phyloP scores from a whole-genome alignment of 2,329 filamentous ascomycete species.

The Xylariomycetidae sp. region DNA sequence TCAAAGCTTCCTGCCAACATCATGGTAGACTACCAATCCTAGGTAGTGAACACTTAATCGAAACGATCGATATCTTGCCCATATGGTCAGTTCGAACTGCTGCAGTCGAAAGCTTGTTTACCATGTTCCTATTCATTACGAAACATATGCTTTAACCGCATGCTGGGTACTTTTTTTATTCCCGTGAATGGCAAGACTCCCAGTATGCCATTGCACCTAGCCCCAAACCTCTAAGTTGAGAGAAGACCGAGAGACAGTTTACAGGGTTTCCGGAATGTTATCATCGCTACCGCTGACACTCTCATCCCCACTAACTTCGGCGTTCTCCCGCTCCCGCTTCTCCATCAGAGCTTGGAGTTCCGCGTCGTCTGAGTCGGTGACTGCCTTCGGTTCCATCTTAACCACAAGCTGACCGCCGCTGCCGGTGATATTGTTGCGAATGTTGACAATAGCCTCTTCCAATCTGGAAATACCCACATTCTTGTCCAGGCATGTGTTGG shows the following conservation, averaged over 20 bases:
- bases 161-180: slow-evolving; percentile 10
- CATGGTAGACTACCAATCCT: too few species aligned
- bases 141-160: slow-evolving; percentile 1
- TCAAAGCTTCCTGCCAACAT: too few species aligned
- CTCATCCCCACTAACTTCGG: slow-evolving; percentile 96
- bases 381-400: slow-evolving; percentile 99
- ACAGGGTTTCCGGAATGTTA: slow-evolving; percentile 59
- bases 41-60: too few species aligned
- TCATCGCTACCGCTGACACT: slow-evolving; percentile 94
- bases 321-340: slow-evolving; percentile 96
- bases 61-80: too few species aligned
- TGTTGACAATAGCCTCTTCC: slow-evolving; percentile 85
- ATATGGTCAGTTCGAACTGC: too few species aligned
- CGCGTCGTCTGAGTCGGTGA: slow-evolving; percentile 96
- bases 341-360: slow-evolving; percentile 98
- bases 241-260: slow-evolving; percentile 14
- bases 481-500: slow-evolving; percentile 94
- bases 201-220: not conserved
- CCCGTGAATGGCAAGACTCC: slow-evolving; percentile 1
- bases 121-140: too few species aligned
- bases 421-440: slow-evolving; percentile 72
- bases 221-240: slow-evolving; percentile 12
- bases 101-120: too few species aligned
- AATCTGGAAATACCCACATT: slow-evolving; percentile 75
- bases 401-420: slow-evolving; percentile 78